A percentile compares a stretch with the other conserved stretches of the same genome.
Conservation (phyloP, 169 alveolate species). For the Fabrea salina region DNA sequence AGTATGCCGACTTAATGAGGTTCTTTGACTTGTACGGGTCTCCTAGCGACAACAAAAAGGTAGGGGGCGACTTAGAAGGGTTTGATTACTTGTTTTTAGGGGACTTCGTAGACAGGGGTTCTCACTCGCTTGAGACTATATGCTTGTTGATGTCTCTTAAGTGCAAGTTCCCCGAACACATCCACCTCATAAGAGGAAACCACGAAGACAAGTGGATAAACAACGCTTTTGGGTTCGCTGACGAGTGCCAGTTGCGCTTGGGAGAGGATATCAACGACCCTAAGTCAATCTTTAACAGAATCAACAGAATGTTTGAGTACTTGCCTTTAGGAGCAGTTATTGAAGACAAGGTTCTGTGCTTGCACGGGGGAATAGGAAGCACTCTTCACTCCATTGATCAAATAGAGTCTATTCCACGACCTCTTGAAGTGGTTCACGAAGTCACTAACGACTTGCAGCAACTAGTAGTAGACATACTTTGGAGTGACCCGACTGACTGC, state of each 20-base stretch:
- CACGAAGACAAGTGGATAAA: slow-evolving; percentile 99
- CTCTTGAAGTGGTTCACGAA: slow-evolving; percentile 94
- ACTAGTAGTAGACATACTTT: slow-evolving; percentile 80
- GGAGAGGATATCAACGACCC: slow-evolving; percentile 96
- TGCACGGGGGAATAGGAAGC: slow-evolving; percentile 99
- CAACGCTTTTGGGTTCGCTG: slow-evolving; percentile 97
- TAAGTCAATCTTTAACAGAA: slow-evolving; percentile 91
- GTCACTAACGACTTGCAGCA: slow-evolving; percentile 81
- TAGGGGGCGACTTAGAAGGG: slow-evolving; percentile 95
- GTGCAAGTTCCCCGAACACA: slow-evolving; percentile 95
- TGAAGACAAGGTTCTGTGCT: slow-evolving; percentile 95
- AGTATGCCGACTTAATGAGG: slow-evolving; percentile 97
- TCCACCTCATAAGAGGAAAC: slow-evolving; percentile 97
- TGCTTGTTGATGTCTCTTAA: slow-evolving; percentile 95
- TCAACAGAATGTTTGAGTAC: slow-evolving; percentile 96
- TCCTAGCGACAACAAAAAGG: slow-evolving; percentile 69
- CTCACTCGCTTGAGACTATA: slow-evolving; percentile 91
- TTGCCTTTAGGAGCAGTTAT: slow-evolving; percentile 99
- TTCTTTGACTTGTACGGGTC: slow-evolving; percentile 88
- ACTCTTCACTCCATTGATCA: slow-evolving; percentile 86
- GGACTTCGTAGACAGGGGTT: slow-evolving; percentile 99
- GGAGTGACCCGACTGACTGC: slow-evolving; percentile 97
- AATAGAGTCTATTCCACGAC: slow-evolving; percentile 89
- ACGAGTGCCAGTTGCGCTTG: slow-evolving; percentile 96
- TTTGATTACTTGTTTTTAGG: slow-evolving; percentile 97